Evolutionary conservation across 495 filamentous ascomycete species (phyloP).

Genomic region (Penicillium simplicissimum): DNA sequence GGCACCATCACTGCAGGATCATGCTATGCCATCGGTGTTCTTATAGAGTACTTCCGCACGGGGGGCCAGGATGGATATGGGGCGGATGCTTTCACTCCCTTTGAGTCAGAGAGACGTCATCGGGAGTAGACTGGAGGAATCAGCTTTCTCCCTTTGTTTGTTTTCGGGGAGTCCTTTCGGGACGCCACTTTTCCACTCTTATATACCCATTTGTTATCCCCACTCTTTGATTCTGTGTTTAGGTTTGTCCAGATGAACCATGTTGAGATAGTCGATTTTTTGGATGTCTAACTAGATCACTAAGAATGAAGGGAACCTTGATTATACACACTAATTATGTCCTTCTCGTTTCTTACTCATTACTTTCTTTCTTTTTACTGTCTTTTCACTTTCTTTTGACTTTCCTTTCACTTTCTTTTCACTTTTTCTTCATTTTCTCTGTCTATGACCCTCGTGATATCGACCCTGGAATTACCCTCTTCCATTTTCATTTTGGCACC

Average conservation of each 20-base stretch:
- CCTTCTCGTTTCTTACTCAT: no score
- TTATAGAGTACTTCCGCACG: constrained; percentile 64
- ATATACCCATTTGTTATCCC: constrained; percentile 4
- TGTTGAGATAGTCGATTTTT: neutral
- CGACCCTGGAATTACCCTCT: no score
- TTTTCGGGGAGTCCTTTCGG: neutral
- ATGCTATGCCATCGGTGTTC: constrained; percentile 69
- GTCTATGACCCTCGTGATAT: no score
- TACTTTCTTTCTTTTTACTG: no score
- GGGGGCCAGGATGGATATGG: constrained; percentile 57
- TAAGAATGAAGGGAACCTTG: neutral
- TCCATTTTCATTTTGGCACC: no score
- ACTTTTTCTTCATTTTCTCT: no score
- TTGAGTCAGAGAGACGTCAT: constrained; percentile 44
- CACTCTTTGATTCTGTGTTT: neutral
- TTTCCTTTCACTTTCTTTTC: no score
- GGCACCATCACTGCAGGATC: constrained; percentile 60
- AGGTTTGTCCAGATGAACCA: no score
- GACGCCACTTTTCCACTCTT: neutral
- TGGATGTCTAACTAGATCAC: neutral
- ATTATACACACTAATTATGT: no score
- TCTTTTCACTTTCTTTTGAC: no score
- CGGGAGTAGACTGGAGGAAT: constrained; percentile 1
- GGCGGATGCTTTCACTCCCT: constrained; percentile 51
- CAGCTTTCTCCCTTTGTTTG: neutral